Evolutionary conservation across 805 yeast genomes (phyloP), one percentile per base, ranked within the genome.

Genomic region (Barnettozyma sucrosica): DNA sequence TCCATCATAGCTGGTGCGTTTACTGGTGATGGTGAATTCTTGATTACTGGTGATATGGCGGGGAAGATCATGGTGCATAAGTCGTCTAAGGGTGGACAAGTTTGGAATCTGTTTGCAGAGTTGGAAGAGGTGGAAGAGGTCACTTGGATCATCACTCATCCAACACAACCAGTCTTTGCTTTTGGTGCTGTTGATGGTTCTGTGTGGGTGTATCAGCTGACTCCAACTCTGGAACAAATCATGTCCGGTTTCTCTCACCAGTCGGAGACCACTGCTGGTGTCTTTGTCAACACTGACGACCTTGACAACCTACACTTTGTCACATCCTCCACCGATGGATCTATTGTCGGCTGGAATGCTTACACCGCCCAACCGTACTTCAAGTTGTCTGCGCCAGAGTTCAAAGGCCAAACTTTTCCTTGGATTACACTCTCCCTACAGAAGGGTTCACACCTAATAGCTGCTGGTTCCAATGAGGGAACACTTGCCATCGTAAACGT

Each of bases 181-280:
- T 88, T 87, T 62, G 97, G 98, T 52, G 92, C 89, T 20, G 71
- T 74, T 7, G 97, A 90, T 65, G 99, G 99, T 3, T 84, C 96
- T 0, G 95, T 90, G 4, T 92, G 97, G 96, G 88, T 84, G 24
- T 93, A 89, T 63, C 87, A 83, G 59, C 75, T 90, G 36, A 65
- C 67, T 21, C 77, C 84, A 44, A 66, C 77, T 10, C 66, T 85
- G 45, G 88, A 80, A 49, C 85, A 82, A 62, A 67, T 86, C 33
- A 83, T 86, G 83, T 73, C 83, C 41, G 93, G 92, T 3, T 85
- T 83, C 61, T 80, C 83, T 18, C 98, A 92, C 67, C 81, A 85
- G 49, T 66, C 76, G 49, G 93, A 90, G 56, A 83, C 92, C 63
- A 85, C 90, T 26, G 79, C 75, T 53, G 97, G 96, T 46, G 74